These are phyloP conservation scores for Diplogelasinospora grovesii DNA, from an alignment of 495 filamentous ascomycete species.

Conservation along the genomic window DNA sequence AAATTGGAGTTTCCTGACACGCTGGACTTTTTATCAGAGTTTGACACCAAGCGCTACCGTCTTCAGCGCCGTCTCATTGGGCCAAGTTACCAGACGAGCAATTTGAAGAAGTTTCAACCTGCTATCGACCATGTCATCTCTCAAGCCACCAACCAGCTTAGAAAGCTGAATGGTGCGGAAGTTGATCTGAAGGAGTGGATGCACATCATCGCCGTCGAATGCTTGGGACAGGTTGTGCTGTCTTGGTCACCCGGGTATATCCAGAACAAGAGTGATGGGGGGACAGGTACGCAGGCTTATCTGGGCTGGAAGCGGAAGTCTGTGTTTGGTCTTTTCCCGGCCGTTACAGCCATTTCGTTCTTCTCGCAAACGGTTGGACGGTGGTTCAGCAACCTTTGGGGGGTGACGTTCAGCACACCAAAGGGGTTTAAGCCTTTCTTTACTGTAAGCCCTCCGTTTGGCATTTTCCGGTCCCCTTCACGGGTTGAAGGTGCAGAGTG, in stretches of 20 bases:
- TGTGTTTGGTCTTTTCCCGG: constrained; percentile 31
- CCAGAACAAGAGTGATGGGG: constrained; percentile 25
- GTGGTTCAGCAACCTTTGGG: constrained; percentile 20
- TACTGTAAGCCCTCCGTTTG: constrained; percentile 12
- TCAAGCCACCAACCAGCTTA: constrained; percentile 17
- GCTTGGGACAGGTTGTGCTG: constrained; percentile 32
- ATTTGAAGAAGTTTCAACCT: constrained; percentile 30
- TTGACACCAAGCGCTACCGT: constrained; percentile 30
- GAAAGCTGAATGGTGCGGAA: constrained; percentile 18
- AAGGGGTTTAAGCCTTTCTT: constrained; percentile 31
- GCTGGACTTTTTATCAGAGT: constrained; percentile 32
- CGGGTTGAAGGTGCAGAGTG: neutral
- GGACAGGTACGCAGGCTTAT: constrained; percentile 29
- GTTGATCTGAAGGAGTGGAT: constrained; percentile 37
- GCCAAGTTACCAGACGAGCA: constrained; percentile 25
- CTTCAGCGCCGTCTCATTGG: constrained; percentile 35
- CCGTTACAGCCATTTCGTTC: constrained; percentile 10
- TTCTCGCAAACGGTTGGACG: constrained; percentile 14
- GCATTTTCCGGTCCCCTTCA: no score
- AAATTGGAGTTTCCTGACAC: constrained; percentile 22
- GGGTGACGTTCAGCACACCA: constrained; percentile 22
- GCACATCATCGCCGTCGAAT: constrained; percentile 37
- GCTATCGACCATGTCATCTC: constrained; percentile 28
- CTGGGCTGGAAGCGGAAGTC: constrained; percentile 30
- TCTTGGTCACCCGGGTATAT: constrained; percentile 37